A percentile compares a stretch with the other conserved stretches of the same genome.
Conservation (phyloP, 495 filamentous ascomycete genomes). For the Tuber indicum region DNA sequence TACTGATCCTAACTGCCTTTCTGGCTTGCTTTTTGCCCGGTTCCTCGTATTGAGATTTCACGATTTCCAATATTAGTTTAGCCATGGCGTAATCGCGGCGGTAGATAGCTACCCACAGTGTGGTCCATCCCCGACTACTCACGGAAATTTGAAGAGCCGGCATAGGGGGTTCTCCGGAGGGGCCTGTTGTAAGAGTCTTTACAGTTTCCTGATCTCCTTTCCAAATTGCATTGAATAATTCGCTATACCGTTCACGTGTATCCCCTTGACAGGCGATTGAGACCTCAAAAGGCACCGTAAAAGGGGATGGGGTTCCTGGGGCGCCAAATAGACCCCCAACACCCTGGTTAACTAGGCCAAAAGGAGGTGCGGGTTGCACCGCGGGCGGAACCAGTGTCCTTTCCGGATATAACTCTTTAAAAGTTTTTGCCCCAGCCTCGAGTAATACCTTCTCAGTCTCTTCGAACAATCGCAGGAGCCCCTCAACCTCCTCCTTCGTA, state of each 20-base stretch:
- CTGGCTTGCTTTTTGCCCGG: slow-evolving; percentile 10
- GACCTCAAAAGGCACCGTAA: slow-evolving; percentile 49
- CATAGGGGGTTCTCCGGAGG: slow-evolving; percentile 53
- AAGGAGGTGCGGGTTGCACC: background rate
- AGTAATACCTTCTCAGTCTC: slow-evolving; percentile 51
- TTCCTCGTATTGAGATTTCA: slow-evolving; percentile 56
- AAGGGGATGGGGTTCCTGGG: slow-evolving; percentile 38
- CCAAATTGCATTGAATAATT: slow-evolving; percentile 37
- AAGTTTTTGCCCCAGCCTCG: slow-evolving; percentile 57
- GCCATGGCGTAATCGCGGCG: slow-evolving; percentile 57
- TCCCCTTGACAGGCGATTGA: slow-evolving; percentile 51
- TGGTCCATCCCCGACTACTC: slow-evolving; percentile 45
- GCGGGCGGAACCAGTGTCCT: slow-evolving; percentile 7
- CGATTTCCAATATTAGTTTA: slow-evolving; percentile 59
- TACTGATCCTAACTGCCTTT: slow-evolving; percentile 15
- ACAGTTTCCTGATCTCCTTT: slow-evolving; percentile 39
- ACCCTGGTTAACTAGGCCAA: background rate
- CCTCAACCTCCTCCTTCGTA: slow-evolving; percentile 51
- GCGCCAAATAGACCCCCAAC: background rate
- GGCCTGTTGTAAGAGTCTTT: slow-evolving; percentile 48
- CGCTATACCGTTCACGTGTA: slow-evolving; percentile 27
- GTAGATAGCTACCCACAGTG: slow-evolving; percentile 60
- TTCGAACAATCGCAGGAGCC: slow-evolving; percentile 50
- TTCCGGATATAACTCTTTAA: slow-evolving; percentile 57
- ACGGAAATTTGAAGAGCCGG: slow-evolving; percentile 48